Percentiles rank a stretch among this genome's conserved stretches.
Evolutionary conservation across 208 protist species (phyloP).

Genomic region (Trypanosoma lewisi): DNA sequence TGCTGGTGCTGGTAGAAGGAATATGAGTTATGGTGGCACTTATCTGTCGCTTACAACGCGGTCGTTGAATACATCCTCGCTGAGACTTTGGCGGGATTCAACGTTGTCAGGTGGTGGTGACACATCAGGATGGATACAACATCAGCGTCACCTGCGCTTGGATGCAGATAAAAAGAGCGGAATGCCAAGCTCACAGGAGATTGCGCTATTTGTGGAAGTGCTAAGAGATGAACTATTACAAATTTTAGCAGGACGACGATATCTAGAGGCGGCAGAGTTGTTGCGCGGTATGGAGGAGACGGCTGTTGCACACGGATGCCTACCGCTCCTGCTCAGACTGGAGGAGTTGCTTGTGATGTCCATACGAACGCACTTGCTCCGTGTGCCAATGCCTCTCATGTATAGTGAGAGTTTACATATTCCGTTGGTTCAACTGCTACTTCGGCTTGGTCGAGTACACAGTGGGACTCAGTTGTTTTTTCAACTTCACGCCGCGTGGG

Average conservation of each 20-base stretch:
- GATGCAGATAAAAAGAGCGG: slow-evolving; percentile 2
- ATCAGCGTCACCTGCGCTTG: background rate
- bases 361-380: slow-evolving; percentile 39
- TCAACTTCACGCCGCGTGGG: slow-evolving; percentile 62
- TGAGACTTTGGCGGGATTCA: slow-evolving; percentile 56
- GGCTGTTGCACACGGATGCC: slow-evolving; percentile 47
- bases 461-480: slow-evolving; percentile 54
- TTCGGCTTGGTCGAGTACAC: slow-evolving; percentile 65
- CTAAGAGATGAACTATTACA: slow-evolving; percentile 66
- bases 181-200: slow-evolving; percentile 29
- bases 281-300: slow-evolving; percentile 55
- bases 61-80: slow-evolving; percentile 58
- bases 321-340: slow-evolving; percentile 64
- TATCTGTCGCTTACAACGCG: slow-evolving; percentile 51
- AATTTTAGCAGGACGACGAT: slow-evolving; percentile 62
- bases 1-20: background rate
- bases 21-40: background rate
- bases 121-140: background rate
- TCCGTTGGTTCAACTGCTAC: slow-evolving; percentile 71
- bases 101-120: slow-evolving; percentile 20
- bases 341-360: slow-evolving; percentile 58
- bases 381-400: slow-evolving; percentile 62
- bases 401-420: slow-evolving; percentile 79
- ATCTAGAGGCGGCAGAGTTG: slow-evolving; percentile 66
- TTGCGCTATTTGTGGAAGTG: slow-evolving; percentile 62